Conservation (phyloP, 345 rosid genomes). For the Citrus medica region DNA sequence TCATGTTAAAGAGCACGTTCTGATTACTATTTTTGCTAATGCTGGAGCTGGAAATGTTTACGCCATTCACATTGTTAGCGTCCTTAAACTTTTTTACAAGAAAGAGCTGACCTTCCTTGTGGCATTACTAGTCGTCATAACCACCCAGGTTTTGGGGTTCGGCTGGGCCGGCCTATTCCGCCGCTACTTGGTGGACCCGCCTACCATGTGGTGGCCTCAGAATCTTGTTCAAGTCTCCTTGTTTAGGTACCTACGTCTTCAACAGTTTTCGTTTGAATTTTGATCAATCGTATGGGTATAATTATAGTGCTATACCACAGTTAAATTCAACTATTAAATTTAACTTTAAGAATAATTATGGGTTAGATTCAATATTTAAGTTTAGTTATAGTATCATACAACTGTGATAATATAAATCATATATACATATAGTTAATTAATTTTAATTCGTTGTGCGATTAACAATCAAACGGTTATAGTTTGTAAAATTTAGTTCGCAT, state of each 20-base stretch:
- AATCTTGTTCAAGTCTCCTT: constrained; percentile 70
- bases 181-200: constrained; percentile 69
- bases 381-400: too few species aligned
- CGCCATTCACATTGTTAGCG: constrained; percentile 57
- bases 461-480: not conserved
- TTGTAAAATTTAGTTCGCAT: not conserved
- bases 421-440: not conserved
- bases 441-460: not conserved
- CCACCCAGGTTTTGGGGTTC: constrained; percentile 66
- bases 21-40: constrained; percentile 65
- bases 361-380: too few species aligned
- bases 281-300: too few species aligned
- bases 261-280: not conserved
- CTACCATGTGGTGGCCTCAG: constrained; percentile 88
- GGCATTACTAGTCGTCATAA: constrained; percentile 52
- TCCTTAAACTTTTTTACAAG: constrained; percentile 56
- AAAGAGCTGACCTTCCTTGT: constrained; percentile 40
- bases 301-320: too few species aligned
- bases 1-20: constrained; percentile 68
- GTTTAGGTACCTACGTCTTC: constrained; percentile 35
- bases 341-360: too few species aligned
- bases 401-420: too few species aligned
- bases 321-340: too few species aligned
- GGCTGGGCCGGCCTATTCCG: constrained; percentile 79
- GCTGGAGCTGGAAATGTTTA: constrained; percentile 61